phyloP scores from a whole-genome alignment of 1,284 basidiomycete species.

The Cryptococcus floricola region DNA sequence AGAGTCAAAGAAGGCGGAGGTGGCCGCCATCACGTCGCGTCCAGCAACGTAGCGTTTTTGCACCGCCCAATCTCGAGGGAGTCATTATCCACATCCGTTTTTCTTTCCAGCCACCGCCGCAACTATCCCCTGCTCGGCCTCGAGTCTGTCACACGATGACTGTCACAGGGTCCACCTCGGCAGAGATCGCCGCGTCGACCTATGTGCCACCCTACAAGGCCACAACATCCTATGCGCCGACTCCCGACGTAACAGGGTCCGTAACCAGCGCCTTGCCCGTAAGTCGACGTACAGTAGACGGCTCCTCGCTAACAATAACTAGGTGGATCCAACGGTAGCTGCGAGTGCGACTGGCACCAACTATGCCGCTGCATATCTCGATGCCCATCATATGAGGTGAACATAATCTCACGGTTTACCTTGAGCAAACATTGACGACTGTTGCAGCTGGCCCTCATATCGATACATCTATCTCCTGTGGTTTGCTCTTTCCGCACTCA shows the following conservation, averaged over 20 bases:
- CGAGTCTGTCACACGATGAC: slow-evolving; percentile 21
- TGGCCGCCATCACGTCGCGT: too few species aligned
- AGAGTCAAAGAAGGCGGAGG: too few species aligned
- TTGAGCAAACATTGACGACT: too few species aligned
- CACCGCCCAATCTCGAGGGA: too few species aligned
- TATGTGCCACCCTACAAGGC: slow-evolving; percentile 37
- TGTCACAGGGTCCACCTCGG: slow-evolving; percentile 29
- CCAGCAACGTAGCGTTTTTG: too few species aligned
- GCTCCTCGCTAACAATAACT: neutral
- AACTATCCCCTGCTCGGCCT: neutral
- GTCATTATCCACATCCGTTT: too few species aligned
- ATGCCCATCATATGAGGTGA: slow-evolving; percentile 46
- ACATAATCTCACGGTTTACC: slow-evolving; percentile 6
- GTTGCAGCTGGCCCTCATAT: slow-evolving; percentile 37
- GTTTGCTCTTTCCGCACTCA: slow-evolving; percentile 35
- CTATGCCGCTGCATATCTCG: slow-evolving; percentile 41
- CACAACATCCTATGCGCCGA: slow-evolving; percentile 29
- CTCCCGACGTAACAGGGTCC: slow-evolving; percentile 29
- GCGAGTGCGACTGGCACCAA: slow-evolving; percentile 23
- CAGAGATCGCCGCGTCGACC: slow-evolving; percentile 21
- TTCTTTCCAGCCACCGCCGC: neutral
- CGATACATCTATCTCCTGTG: slow-evolving; percentile 46
- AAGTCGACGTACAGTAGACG: neutral
- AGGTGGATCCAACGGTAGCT: slow-evolving; percentile 31
- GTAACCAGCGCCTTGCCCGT: slow-evolving; percentile 26